phyloP scores from a whole-genome alignment of 108 stramenopile species.

The Skeletonema costatum region DNA sequence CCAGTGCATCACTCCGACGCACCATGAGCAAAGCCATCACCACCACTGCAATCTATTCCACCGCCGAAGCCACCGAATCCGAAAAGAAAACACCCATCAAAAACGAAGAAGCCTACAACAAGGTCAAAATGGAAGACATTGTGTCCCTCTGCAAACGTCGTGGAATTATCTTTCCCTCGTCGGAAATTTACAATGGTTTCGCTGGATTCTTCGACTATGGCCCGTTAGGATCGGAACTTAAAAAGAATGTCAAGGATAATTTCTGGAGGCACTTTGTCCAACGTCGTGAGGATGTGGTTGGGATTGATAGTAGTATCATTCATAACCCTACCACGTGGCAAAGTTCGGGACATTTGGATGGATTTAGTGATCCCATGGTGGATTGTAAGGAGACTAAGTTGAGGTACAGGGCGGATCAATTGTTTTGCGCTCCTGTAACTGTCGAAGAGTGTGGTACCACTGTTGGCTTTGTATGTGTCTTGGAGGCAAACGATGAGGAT shows the following conservation, averaged over 20 bases:
- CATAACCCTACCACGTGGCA: slow-evolving; percentile 95
- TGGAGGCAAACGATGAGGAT: slow-evolving; percentile 82
- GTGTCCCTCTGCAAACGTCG: slow-evolving; percentile 93
- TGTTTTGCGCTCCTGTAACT: slow-evolving; percentile 79
- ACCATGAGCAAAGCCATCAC: slow-evolving; percentile 7
- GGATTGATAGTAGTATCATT: slow-evolving; percentile 94
- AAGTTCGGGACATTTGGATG: slow-evolving; percentile 94
- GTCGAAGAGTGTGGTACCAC: slow-evolving; percentile 48
- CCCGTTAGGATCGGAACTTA: slow-evolving; percentile 90
- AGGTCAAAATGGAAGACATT: slow-evolving; percentile 83
- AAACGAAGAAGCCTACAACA: slow-evolving; percentile 34
- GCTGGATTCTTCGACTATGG: slow-evolving; percentile 99
- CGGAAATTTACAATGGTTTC: slow-evolving; percentile 97
- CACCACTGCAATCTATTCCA: slow-evolving; percentile 23
- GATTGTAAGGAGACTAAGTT: slow-evolving; percentile 95
- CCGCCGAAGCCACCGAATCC: slow-evolving; percentile 19
- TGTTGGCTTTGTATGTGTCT: slow-evolving; percentile 87
- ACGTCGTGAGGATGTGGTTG: slow-evolving; percentile 89
- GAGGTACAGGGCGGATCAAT: slow-evolving; percentile 95
- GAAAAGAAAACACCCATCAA: slow-evolving; percentile 14
- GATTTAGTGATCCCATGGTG: slow-evolving; percentile 97
- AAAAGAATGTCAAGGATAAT: slow-evolving; percentile 87
- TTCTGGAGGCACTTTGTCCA: slow-evolving; percentile 97
- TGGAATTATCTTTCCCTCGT: slow-evolving; percentile 95
- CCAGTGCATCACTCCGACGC: slow-evolving; percentile 7